Evolutionary conservation across 805 yeast species (phyloP).

Genomic region (Cyberlindnera sargentensis): DNA sequence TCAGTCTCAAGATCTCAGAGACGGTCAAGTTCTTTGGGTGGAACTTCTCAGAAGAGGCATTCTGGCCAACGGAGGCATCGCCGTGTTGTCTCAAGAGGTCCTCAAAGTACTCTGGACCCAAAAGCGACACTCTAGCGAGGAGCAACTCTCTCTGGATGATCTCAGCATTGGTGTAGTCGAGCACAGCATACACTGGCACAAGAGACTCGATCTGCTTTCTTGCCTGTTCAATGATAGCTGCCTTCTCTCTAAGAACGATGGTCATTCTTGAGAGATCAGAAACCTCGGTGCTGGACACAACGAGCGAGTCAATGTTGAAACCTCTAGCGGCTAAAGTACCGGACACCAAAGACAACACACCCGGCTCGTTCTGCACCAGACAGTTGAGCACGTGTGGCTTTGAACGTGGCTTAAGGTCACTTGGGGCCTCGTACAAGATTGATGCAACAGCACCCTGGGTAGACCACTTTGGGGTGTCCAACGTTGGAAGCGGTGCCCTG

Average conservation of each 20-base stretch:
- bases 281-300: constrained; percentile 95
- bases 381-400: constrained; percentile 92
- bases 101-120: constrained; percentile 98
- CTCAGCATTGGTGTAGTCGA: constrained; percentile 87
- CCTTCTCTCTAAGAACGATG: constrained; percentile 87
- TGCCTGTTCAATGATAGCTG: constrained; percentile 95
- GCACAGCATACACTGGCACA: constrained; percentile 96
- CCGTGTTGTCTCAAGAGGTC: constrained; percentile 83
- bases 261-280: constrained; percentile 96
- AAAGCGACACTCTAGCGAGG: constrained; percentile 82
- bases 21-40: constrained; percentile 90
- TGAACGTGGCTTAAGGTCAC: constrained; percentile 46
- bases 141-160: constrained; percentile 87
- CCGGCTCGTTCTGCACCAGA: constrained; percentile 97
- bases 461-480: constrained; percentile 91
- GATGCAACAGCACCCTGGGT: constrained; percentile 97
- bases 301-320: constrained; percentile 94
- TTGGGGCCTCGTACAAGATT: constrained; percentile 84
- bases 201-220: constrained; percentile 96
- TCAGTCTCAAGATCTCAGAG: constrained; percentile 89
- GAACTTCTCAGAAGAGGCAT: constrained; percentile 35
- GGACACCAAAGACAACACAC: constrained; percentile 87
- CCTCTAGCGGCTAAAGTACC: constrained; percentile 98
- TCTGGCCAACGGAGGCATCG: constrained; percentile 26
- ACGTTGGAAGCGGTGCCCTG: constrained; percentile 87